Conservation (phyloP, 2,329 filamentous ascomycete species). For the Rhynchosporium secalis region DNA sequence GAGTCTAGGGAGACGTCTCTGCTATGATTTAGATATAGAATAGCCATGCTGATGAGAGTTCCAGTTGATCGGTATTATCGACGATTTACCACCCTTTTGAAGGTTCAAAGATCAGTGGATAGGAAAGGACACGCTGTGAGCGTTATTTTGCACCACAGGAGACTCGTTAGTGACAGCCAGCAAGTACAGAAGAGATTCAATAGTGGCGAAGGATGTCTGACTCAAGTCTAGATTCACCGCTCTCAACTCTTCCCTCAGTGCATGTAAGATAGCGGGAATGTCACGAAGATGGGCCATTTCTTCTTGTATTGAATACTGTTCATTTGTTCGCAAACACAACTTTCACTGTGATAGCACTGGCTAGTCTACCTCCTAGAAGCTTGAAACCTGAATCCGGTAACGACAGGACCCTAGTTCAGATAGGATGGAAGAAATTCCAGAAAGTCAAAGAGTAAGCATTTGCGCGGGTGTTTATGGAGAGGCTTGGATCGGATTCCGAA, state of each 20-base stretch:
- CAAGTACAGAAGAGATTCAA: background rate
- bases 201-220: background rate
- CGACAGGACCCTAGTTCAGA: background rate
- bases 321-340: background rate
- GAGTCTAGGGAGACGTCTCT: background rate
- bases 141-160: background rate
- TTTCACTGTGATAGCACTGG: background rate
- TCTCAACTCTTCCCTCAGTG: background rate
- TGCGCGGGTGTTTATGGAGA: background rate
- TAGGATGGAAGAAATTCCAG: background rate
- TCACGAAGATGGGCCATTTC: background rate
- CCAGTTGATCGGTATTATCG: background rate
- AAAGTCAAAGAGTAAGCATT: background rate
- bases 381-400: background rate
- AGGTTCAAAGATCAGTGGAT: background rate
- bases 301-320: background rate
- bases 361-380: background rate
- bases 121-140: background rate
- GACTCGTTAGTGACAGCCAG: background rate
- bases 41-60: background rate
- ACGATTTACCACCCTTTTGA: background rate
- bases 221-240: background rate
- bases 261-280: background rate
- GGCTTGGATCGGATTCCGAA: background rate
- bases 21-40: background rate